A percentile compares a stretch with the other conserved stretches of the same genome.
Evolutionary conservation across 495 filamentous ascomycete species (phyloP).

Genomic region (Xylaria bambusicola): DNA sequence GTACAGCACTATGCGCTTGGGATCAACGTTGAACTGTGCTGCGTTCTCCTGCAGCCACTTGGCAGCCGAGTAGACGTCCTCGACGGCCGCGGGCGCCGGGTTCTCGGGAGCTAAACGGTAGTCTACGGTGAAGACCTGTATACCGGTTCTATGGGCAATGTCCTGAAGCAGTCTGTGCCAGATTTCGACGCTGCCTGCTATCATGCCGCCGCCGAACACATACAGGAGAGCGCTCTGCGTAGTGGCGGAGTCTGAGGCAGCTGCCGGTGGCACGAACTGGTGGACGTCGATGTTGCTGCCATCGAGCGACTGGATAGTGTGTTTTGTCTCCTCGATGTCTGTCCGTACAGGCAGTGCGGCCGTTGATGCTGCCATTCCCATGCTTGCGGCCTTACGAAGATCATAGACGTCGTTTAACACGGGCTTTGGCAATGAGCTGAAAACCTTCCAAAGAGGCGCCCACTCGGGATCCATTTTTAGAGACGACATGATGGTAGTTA

Average conservation of each 20-base stretch:
- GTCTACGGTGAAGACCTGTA: constrained; percentile 36
- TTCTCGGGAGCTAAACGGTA: constrained; percentile 49
- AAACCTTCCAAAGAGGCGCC: background rate
- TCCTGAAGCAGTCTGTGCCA: constrained; percentile 23
- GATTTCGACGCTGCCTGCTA: constrained; percentile 31
- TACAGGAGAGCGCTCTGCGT: constrained; percentile 36
- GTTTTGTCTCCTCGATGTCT: constrained; percentile 23
- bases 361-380: background rate
- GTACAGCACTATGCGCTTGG: constrained; percentile 34
- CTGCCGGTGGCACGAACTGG: constrained; percentile 22
- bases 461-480: constrained; percentile 24
- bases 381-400: constrained; percentile 10
- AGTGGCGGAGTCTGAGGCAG: background rate
- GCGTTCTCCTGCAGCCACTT: constrained; percentile 34
- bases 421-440: constrained; percentile 10
- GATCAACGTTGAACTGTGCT: constrained; percentile 36
- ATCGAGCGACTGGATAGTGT: constrained; percentile 23
- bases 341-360: constrained; percentile 4
- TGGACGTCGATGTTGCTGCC: constrained; percentile 27
- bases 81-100: constrained; percentile 33
- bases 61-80: constrained; percentile 40
- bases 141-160: constrained; percentile 23
- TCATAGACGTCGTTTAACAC: constrained; percentile 4
- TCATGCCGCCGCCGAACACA: constrained; percentile 43
- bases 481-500: constrained; percentile 14